Evolutionary conservation across 129 eudicot genomes (phyloP).

Genomic region (Artemisia argyi): DNA sequence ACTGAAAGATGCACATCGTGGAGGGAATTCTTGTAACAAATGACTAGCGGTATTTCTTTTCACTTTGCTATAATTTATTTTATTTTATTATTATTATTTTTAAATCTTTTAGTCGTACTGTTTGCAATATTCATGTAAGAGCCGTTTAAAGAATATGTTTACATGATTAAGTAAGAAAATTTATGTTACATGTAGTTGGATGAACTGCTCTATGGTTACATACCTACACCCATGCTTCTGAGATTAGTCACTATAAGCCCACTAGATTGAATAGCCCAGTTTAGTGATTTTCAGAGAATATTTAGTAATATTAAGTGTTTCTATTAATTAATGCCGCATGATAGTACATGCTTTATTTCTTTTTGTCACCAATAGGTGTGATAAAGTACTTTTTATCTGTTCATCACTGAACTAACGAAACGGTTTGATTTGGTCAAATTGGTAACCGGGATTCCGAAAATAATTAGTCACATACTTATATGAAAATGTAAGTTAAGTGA

Average conservation of each 20-base stretch:
- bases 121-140: not conserved
- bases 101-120: not conserved
- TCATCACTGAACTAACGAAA: no score
- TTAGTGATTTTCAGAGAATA: not conserved
- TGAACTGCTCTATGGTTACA: not conserved
- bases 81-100: no score
- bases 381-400: no score
- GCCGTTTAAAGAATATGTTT: not conserved
- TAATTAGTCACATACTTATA: no score
- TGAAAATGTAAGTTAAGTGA: no score
- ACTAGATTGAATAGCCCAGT: not conserved
- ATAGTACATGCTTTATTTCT: no score
- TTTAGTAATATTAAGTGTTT: not conserved
- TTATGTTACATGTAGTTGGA: not conserved
- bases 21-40: constrained; percentile 1
- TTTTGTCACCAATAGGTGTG: no score
- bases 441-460: no score
- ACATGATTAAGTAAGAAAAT: not conserved
- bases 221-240: not conserved
- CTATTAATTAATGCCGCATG: no score
- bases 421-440: no score
- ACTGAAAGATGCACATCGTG: not conserved
- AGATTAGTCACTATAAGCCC: not conserved
- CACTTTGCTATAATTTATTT: not conserved
- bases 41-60: not conserved